phyloP scores from a whole-genome alignment of 2,329 filamentous ascomycete species.

The Colletotrichum camelliae region DNA sequence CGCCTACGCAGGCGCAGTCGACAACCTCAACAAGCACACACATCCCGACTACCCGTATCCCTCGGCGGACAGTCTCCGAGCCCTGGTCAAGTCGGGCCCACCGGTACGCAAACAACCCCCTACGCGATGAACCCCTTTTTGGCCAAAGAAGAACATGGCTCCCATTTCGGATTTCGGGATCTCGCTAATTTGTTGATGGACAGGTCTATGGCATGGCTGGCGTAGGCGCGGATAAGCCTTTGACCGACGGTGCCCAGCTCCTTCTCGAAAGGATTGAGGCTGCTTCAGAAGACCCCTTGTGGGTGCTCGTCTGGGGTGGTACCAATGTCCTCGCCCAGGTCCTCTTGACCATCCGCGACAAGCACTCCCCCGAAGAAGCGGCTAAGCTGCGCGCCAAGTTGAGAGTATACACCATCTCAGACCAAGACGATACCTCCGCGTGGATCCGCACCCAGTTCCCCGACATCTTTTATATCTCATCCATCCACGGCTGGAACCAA shows the following conservation, averaged over 20 bases:
- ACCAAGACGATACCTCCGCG: conserved; percentile 61
- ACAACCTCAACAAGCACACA: conserved; percentile 54
- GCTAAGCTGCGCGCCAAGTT: conserved; percentile 44
- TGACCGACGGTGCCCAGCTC: conserved; percentile 45
- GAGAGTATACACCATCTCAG: conserved; percentile 61
- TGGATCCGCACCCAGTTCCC: conserved; percentile 62
- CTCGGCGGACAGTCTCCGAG: conserved; percentile 36
- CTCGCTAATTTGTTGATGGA: background rate
- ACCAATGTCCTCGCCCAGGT: conserved; percentile 57
- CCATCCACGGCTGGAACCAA: conserved; percentile 60
- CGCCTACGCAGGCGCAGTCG: conserved; percentile 47
- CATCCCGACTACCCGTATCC: conserved; percentile 49
- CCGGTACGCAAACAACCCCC: conserved; percentile 24
- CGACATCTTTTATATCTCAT: conserved; percentile 60
- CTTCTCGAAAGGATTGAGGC: conserved; percentile 38
- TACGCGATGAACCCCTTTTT: background rate
- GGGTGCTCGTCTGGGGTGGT: conserved; percentile 59
- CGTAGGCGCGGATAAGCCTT: conserved; percentile 32
- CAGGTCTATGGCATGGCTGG: conserved; percentile 38
- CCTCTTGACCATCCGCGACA: conserved; percentile 43
- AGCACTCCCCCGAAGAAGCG: conserved; percentile 31
- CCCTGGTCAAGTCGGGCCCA: conserved; percentile 42
- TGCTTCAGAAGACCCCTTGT: conserved; percentile 45
- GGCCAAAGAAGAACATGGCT: background rate
- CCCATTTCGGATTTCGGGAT: background rate